Percentiles rank a stretch among this genome's conserved stretches.
These are phyloP conservation scores for Starmerella apis DNA, from an alignment of 805 yeast genomes.

Conservation along the genomic window DNA sequence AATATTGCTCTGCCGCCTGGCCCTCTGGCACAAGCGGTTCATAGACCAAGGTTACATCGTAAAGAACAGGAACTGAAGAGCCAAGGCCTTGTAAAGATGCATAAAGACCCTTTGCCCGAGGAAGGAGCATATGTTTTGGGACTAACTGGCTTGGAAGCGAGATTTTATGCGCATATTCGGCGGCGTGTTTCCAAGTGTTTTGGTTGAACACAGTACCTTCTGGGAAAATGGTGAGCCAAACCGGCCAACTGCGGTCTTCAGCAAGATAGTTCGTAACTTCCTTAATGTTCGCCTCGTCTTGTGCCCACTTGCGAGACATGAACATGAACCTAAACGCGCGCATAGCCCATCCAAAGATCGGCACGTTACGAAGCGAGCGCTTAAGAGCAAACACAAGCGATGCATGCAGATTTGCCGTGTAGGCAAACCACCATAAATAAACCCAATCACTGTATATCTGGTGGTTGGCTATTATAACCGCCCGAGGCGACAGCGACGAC, in stretches of 20 bases:
- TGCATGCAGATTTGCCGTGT: slow-evolving; percentile 55
- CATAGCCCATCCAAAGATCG: slow-evolving; percentile 83
- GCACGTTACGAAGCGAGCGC: slow-evolving; percentile 57
- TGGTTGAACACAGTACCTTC: slow-evolving; percentile 85
- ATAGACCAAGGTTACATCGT: slow-evolving; percentile 79
- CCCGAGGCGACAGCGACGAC: slow-evolving; percentile 37
- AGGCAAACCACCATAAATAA: slow-evolving; percentile 75
- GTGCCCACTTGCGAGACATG: slow-evolving; percentile 75
- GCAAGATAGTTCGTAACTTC: slow-evolving; percentile 14
- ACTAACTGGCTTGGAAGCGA: slow-evolving; percentile 28
- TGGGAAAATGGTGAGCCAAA: slow-evolving; percentile 71
- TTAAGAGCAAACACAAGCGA: slow-evolving; percentile 66
- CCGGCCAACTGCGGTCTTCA: slow-evolving; percentile 42
- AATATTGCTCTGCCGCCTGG: slow-evolving; percentile 64
- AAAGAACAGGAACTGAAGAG: slow-evolving; percentile 38
- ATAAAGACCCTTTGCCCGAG: slow-evolving; percentile 71
- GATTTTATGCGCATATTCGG: slow-evolving; percentile 45
- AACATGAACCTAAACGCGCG: slow-evolving; percentile 63
- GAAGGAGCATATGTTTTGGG: slow-evolving; percentile 60
- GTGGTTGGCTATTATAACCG: slow-evolving; percentile 75
- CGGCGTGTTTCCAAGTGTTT: slow-evolving; percentile 50
- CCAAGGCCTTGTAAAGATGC: slow-evolving; percentile 48
- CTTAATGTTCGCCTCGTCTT: slow-evolving; percentile 40
- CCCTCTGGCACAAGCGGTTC: slow-evolving; percentile 51
- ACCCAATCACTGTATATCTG: slow-evolving; percentile 94